Base-by-base conservation (phyloP, 169 alveolate genomes). In the Eimeria tenella region DNA sequence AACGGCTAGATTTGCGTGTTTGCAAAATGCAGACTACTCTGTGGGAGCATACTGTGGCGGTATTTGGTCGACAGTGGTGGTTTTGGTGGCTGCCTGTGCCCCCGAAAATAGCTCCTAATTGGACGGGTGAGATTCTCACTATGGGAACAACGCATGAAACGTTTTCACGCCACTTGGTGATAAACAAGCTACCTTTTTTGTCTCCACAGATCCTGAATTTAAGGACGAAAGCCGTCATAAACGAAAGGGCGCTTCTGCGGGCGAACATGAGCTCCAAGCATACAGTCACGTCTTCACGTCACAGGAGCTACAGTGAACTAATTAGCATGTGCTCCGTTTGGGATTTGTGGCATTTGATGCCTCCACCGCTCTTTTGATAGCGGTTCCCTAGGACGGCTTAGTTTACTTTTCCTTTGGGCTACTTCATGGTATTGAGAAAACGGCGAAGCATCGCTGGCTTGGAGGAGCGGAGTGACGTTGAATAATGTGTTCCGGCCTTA, bases 51-150 rank as follows among this genome's bases (percentile, higher is more conserved):
- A 55, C 88, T 19, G 79, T 73, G 1, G 95, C 88, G 23, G 95
- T 92, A 6, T 92, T 92, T 52, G 95, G 95, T 17, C 93, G 90
- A 9, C 60, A 68, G n/a, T 92, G 95, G 95, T 79, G 91, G 93
- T 75, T 81, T n/a, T 92, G 95, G 95, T 62, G 79, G 74, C 70
- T 90, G 31, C 94, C 94, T 56, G 75, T 65, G 42, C 94, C 94
- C 50, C 94, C 94, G 62, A 52, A 58, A 52, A 79, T 90, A 17
- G 75, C 50, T 31, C 94, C 94, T 13, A 70, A 90, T 60, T 90
- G 94, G 94, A 84, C 83, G 62, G 94, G 94, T 79, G 63, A 62
- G 25, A 19, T 58, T 23, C 6, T 19, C 9, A 79, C 53, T 19
- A 21, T 49, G 9, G 6, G 50, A 49, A 2, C 11, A 10, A 49